phyloP scores from a whole-genome alignment of 768 basidiomycete genomes.

The Lactarius sp. region DNA sequence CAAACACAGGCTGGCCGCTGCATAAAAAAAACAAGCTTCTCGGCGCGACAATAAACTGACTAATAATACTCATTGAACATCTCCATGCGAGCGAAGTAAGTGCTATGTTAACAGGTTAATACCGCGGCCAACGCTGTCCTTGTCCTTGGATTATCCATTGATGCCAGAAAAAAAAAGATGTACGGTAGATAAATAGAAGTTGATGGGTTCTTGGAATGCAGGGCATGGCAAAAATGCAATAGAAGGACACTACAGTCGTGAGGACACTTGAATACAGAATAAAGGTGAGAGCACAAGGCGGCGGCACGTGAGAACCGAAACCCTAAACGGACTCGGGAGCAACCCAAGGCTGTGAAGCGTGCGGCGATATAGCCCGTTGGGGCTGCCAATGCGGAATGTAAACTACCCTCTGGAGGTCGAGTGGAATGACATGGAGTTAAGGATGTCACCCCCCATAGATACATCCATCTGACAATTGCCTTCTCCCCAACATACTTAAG shows the following conservation, averaged over 20 bases:
- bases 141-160: background rate
- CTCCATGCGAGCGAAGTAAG: background rate
- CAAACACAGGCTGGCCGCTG: background rate
- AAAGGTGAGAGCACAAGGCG: background rate
- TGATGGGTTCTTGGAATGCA: background rate
- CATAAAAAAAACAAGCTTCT: conserved; percentile 1
- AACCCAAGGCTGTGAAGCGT: background rate
- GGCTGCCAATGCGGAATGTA: background rate
- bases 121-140: conserved; percentile 1
- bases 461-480: background rate
- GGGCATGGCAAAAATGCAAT: background rate
- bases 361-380: background rate
- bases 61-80: background rate
- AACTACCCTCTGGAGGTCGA: background rate
- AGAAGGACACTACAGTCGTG: background rate
- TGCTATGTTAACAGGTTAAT: background rate
- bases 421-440: background rate
- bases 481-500: background rate
- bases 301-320: background rate
- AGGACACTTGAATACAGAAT: conserved; percentile 1
- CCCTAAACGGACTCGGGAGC: background rate
- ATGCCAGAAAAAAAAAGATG: background rate
- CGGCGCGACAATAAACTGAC: background rate
- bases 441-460: background rate
- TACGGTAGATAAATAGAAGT: conserved; percentile 1